A percentile compares a stretch with the other conserved stretches of the same genome.
Conservation (phyloP, 139 green algal genomes). For the Parachlorella kessleri region DNA sequence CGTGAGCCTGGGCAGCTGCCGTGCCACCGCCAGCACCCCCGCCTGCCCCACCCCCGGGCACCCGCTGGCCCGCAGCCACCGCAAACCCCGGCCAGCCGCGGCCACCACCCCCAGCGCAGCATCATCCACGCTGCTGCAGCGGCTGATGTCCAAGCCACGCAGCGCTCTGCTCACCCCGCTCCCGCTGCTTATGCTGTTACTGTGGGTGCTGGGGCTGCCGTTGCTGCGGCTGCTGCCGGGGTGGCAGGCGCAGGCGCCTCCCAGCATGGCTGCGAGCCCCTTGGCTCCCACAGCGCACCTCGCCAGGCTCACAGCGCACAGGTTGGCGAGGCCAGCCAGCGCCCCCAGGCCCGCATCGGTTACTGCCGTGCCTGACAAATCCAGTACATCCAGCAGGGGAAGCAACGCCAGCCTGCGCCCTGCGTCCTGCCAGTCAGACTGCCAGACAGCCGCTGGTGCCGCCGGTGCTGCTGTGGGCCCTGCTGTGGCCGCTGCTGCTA, state of each 20-base stretch:
- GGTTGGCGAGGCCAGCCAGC: not conserved
- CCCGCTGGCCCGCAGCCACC: not conserved
- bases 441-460: too few relatives aligned
- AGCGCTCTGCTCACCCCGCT: not conserved
- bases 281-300: too few relatives aligned
- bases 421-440: too few relatives aligned
- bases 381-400: not conserved
- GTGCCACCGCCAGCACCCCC: not conserved
- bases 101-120: not conserved
- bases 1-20: not conserved
- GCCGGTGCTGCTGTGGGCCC: too few relatives aligned
- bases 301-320: too few relatives aligned
- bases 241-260: too few relatives aligned
- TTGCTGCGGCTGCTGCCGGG: too few relatives aligned
- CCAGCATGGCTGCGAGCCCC: too few relatives aligned
- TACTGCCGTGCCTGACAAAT: not conserved
- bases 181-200: not conserved
- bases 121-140: not conserved
- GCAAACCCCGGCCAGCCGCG: not conserved
- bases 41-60: not conserved
- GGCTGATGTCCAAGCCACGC: not conserved
- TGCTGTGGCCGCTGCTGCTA: too few relatives aligned
- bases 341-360: not conserved
- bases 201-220: too few relatives aligned
- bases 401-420: not conserved